Base-by-base conservation (phyloP, 2,329 filamentous ascomycete genomes). In the Paecilomyces variotii region DNA sequence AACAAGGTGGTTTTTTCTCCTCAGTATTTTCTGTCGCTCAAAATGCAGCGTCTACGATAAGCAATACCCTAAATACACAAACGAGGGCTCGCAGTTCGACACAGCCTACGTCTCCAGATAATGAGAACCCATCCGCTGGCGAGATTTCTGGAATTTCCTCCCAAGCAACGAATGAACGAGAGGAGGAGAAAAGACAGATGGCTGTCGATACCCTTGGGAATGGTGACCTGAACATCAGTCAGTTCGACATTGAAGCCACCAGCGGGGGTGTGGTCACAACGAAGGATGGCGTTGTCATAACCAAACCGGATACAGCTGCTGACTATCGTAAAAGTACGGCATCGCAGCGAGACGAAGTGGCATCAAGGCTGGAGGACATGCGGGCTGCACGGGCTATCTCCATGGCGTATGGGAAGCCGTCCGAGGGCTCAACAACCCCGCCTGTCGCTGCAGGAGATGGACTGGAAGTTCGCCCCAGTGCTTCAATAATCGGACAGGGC, bases 1-100 rank as follows among this genome's bases (percentile, higher is more conserved):
- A 76, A 55, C 76, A 76, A 57, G 74, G 74, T 32, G 87, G 91
- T 0, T 97, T 99, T 78, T 97, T 99, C 75, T 96, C 91, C 3
- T 92, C 90, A 27, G 89, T 99, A 70, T 85, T 99, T 63, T 93
- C 91, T 49, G 93, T 88, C 53, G 94, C 94, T 19, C 93, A 97
- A 74, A 97, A 88, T 81, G 93, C 93, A 51, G 91, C 92, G 12
- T 90, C 83, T 62, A 90, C 87, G 54, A 87, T 97, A 53, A 84
- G 85, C 54, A 92, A 86, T 70, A 78, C 75, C 34, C 76, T 82
- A 39, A 79, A 79, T 53, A 79, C 80, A 30, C 79, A 84, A 56
- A 76, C 79, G 6, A 82, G 72, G 59, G 68, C 67, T 53, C 72
- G 77, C 58, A 71, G 64, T 39, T 64, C 65, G 32, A 70, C 74